Base-by-base conservation (phyloP, 768 basidiomycete species). In the Amanita polypyramis region DNA sequence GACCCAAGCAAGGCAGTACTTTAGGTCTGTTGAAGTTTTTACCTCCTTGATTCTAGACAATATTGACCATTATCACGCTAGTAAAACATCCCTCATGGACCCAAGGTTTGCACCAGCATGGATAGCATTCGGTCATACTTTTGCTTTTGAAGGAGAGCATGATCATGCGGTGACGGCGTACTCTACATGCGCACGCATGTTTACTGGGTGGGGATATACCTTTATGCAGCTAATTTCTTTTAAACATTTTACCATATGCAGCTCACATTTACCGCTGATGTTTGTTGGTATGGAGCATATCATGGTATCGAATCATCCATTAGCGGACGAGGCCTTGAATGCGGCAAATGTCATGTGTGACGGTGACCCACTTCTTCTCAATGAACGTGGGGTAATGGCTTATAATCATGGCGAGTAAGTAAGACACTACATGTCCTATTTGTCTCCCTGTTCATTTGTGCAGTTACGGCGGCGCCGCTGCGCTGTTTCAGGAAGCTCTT, bases 251-350 rank as follows among this genome's bases (percentile, higher is more conserved):
- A 12, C n/a, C 1, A n/a, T 34, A 17, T 39, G 33, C 17, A 95
- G 94, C n/a, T 93, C 93, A 2, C 95, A 99, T 65, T 67, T 99
- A 3, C 94, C 96, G 1, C 70, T 96, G 37, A 79, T 94, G 65
- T 98, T 93, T 60, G 90, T 98, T 39, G 96, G 95, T 5, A 98
- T 97, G 94, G 95, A 99, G 63, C 89, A 98, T 55, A 88, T 99
- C 32, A 83, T 85, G 59, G 72, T 99, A 5, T 86, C 84, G 23
- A 91, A 97, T 53, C 73, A 79, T 53, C 60, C 65, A 19, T 72
- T 91, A 38, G 96, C 96, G 3, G 83, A 88, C 42, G 95, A 98
- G 58, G 87, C 95, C 14, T 72, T 99, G 35, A 73, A 78, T 52
- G 89, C 93, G 1, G 85, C 94, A 3, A 69, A 81, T 55, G 65